Base-by-base conservation (phyloP, 1,284 basidiomycete genomes). In the Lentinula novae-zelandiae region DNA sequence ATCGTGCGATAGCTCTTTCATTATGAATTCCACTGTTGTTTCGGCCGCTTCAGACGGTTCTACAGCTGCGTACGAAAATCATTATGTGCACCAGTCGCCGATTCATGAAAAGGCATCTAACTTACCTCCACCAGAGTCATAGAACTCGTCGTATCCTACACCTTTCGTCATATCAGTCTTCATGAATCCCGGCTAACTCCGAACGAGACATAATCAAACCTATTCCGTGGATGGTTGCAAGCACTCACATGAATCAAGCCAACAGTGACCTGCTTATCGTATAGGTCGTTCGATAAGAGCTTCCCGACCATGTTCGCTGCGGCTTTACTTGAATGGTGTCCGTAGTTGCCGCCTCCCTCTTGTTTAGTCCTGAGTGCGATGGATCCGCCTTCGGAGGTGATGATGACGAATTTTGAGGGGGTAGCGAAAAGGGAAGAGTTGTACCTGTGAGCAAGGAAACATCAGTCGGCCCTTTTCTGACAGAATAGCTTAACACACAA, bases 231-330 rank as follows among this genome's bases (percentile, higher is more conserved):
- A 27, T 27, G 3, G 3, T 27, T 27, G 27, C 3, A 27, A 27
- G 27, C 27, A 72, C 77, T 63, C 49, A 80, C 78, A 66, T 80
- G 78, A 50, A 82, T 74, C 75, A 80, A 77, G 2, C 70, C 73
- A 10, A 80, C 75, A 0, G 74, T 70, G 15, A 81, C 66, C 2
- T 74, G 76, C 55, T 73, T 70, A 31, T 75, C 70, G 50, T 72
- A 68, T n/a, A 82, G 60, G 62, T 81, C 78, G 53, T 73, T 70
- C 8, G 71, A 69, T 17, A 82, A 64, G n/a, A 82, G 65, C 52
- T 75, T 73, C 1, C 78, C 79, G 1, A 76, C 71, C 79, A 82
- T 81, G 61, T 82, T 82, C 2, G 71, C 74, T 13, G 79, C 80
- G 5, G 76, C 78, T 67, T 82, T 80, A 61, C 72, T 76, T 1